Conservation (phyloP, 768 basidiomycete genomes). For the Trametes cubensis region DNA sequence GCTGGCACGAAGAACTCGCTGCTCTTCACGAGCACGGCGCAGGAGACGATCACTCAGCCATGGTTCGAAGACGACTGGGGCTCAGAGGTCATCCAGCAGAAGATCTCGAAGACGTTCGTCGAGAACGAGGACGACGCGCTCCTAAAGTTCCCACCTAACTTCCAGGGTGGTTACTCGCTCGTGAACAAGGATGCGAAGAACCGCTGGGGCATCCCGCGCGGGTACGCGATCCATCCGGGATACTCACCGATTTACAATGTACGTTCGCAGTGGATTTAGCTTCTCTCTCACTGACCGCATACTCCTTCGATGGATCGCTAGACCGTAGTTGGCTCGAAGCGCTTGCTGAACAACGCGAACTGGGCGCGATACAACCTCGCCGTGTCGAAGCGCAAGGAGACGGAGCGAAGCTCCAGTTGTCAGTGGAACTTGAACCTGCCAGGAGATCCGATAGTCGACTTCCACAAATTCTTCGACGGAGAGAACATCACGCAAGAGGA, state of each 20-base stretch:
- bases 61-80: conserved; percentile 69
- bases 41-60: conserved; percentile 51
- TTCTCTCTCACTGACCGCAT: no score
- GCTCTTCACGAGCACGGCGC: conserved; percentile 50
- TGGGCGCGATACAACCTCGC: conserved; percentile 69
- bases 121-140: conserved; percentile 53
- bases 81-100: conserved; percentile 54
- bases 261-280: not conserved
- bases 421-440: conserved; percentile 70
- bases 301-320: conserved; percentile 21
- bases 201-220: conserved; percentile 58
- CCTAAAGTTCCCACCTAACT: conserved; percentile 55
- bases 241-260: conserved; percentile 56
- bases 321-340: conserved; percentile 63
- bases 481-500: conserved; percentile 68
- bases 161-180: conserved; percentile 59
- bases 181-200: conserved; percentile 58
- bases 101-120: conserved; percentile 50
- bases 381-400: conserved; percentile 60
- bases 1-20: conserved; percentile 61
- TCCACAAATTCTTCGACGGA: conserved; percentile 64
- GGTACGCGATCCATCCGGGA: conserved; percentile 66
- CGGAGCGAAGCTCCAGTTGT: conserved; percentile 57
- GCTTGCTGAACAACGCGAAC: conserved; percentile 61
- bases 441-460: conserved; percentile 55